These are phyloP conservation scores for Cyclostephanos invisitatus DNA, from an alignment of 108 stramenopile genomes.

Conservation along the genomic window DNA sequence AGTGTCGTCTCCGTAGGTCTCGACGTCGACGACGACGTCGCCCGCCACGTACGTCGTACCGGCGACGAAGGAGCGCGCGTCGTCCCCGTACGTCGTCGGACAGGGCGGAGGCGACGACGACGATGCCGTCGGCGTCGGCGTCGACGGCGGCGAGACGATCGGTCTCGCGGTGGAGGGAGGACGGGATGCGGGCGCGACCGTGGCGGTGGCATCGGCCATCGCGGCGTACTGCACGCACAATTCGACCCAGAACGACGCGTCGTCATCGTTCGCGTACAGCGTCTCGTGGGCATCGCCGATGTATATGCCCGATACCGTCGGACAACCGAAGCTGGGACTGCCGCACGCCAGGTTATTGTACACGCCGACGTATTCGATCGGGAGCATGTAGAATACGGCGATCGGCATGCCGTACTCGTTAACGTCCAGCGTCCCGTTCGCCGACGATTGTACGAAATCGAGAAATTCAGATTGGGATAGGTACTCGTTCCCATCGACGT, in stretches of 20 bases:
- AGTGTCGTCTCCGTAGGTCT: too few species aligned
- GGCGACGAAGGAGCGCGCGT: conserved; percentile 7
- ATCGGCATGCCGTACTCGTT: conserved; percentile 36
- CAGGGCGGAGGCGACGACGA: background rate
- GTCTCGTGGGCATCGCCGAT: too few species aligned
- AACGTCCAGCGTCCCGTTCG: conserved; percentile 4
- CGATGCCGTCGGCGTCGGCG: background rate
- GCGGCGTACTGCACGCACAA: conserved; percentile 7
- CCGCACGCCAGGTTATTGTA: conserved; percentile 49
- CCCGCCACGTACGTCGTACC: conserved; percentile 22
- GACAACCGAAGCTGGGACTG: conserved; percentile 30
- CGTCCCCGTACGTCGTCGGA: conserved; percentile 9
- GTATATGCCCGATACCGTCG: conserved; percentile 30
- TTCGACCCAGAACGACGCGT: conserved; percentile 6
- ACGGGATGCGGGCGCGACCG: background rate
- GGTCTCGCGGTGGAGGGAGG: background rate
- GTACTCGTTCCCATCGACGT: conserved; percentile 15
- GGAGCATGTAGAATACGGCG: conserved; percentile 15
- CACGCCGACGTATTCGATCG: conserved; percentile 16
- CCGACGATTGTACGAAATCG: conserved; percentile 19
- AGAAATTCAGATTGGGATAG: conserved; percentile 39
- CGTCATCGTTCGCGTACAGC: too few species aligned
- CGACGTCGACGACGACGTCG: conserved; percentile 25
- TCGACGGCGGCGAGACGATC: background rate
- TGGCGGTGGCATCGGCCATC: too few species aligned